Evolutionary conservation across 73 alveolate genomes (phyloP).

Genomic region (Tetrahymena malaccensis): DNA sequence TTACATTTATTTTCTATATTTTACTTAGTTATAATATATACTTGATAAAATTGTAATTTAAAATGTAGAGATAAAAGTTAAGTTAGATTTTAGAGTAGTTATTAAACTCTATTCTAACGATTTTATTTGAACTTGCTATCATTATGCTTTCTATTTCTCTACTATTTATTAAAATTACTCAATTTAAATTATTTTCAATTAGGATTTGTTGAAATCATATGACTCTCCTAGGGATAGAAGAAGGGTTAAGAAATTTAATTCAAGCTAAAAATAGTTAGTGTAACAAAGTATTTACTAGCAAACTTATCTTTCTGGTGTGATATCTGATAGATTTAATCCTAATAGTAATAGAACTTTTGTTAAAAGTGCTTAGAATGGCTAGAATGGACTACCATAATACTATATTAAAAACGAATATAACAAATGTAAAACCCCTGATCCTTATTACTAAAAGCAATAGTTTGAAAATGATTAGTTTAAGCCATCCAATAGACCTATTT

Average conservation of each 20-base stretch:
- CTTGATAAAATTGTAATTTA: no score
- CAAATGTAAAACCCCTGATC: background rate
- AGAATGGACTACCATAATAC: background rate
- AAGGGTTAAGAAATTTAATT: background rate
- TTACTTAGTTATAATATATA: no score
- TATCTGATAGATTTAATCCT: background rate
- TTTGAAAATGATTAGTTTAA: background rate
- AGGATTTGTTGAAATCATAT: background rate
- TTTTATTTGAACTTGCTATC: no score
- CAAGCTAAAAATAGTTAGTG: background rate
- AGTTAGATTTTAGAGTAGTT: no score
- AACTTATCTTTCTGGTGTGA: background rate
- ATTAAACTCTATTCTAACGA: no score
- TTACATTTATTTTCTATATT: no score
- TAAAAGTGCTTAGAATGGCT: background rate
- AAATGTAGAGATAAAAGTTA: no score
- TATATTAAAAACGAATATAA: background rate
- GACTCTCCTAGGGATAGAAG: background rate
- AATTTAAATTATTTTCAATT: background rate
- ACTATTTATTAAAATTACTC: background rate
- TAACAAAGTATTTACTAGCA: background rate
- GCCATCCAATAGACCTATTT: background rate
- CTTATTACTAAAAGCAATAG: background rate
- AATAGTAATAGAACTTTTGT: background rate
- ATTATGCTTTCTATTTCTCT: no score